phyloP scores from a whole-genome alignment of 1,284 basidiomycete species.

The Fomitopsis pinicola region DNA sequence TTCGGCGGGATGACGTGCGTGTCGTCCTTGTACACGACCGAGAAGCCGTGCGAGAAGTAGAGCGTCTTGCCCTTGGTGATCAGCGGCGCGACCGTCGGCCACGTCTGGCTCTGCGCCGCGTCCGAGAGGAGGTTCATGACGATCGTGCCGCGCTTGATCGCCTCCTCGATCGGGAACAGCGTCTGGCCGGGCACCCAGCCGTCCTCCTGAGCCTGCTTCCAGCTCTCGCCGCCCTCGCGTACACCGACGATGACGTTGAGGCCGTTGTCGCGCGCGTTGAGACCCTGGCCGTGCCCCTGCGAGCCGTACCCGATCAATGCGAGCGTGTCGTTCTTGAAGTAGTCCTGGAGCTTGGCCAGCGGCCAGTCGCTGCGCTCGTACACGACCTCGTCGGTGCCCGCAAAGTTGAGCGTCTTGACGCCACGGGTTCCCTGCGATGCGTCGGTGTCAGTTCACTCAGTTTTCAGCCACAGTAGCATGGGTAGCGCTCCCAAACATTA shows the following conservation, averaged over 20 bases:
- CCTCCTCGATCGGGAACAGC: constrained; percentile 98
- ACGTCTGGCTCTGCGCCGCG: constrained; percentile 95
- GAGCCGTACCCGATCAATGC: constrained; percentile 99
- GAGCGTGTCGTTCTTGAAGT: constrained; percentile 99
- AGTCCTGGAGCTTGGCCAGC: constrained; percentile 94
- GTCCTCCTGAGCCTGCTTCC: constrained; percentile 94
- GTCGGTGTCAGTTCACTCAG: background rate
- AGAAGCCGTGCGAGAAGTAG: constrained; percentile 99
- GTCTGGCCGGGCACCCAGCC: constrained; percentile 99
- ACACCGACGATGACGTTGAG: constrained; percentile 99
- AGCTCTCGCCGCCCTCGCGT: constrained; percentile 93
- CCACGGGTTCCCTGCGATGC: constrained; percentile 49
- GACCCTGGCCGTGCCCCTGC: constrained; percentile 97
- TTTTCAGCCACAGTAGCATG: background rate
- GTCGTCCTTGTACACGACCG: constrained; percentile 97
- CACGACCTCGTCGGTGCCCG: constrained; percentile 91
- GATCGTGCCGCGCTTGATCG: constrained; percentile 93
- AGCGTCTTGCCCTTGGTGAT: constrained; percentile 99
- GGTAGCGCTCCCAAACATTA: background rate
- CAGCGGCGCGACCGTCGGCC: constrained; percentile 83
- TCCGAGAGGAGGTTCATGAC: constrained; percentile 99
- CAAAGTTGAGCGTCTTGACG: constrained; percentile 97
- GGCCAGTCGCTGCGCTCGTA: constrained; percentile 99
- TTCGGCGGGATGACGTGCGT: constrained; percentile 89
- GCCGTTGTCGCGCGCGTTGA: constrained; percentile 99